Conservation (phyloP, 495 filamentous ascomycete genomes). For the Aspergillus coremiiformis region DNA sequence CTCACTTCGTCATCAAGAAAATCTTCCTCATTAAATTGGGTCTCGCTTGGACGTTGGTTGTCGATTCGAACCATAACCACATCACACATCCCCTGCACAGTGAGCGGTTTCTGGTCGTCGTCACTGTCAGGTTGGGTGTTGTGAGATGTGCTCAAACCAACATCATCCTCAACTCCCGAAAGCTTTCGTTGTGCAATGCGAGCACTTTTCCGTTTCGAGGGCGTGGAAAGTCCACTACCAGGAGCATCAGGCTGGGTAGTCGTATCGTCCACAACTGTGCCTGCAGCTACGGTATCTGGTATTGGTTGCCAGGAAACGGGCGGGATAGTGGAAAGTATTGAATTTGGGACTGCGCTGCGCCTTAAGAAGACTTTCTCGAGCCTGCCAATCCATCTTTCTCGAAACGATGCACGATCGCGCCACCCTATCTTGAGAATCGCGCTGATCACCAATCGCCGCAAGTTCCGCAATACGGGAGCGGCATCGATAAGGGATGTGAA, state of each 20-base stretch:
- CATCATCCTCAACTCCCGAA: conserved; percentile 14
- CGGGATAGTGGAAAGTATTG: conserved; percentile 21
- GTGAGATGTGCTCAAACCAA: neutral
- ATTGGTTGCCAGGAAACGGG: conserved; percentile 5
- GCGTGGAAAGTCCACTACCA: conserved; percentile 14
- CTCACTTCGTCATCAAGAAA: conserved; percentile 67
- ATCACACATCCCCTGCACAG: conserved; percentile 71
- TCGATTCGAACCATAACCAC: conserved; percentile 75
- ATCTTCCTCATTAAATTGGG: conserved; percentile 66
- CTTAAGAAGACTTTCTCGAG: conserved; percentile 60
- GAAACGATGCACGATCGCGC: conserved; percentile 67
- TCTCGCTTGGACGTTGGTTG: conserved; percentile 69
- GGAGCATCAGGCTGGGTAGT: conserved; percentile 4
- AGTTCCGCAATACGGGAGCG: conserved; percentile 51
- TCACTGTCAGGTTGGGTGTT: conserved; percentile 3
- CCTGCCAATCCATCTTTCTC: conserved; percentile 61
- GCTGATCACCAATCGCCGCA: conserved; percentile 62
- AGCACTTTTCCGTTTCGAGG: conserved; percentile 36
- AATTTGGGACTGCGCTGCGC: conserved; percentile 42
- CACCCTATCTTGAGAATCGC: conserved; percentile 67
- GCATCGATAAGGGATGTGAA: conserved; percentile 67
- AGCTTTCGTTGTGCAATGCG: conserved; percentile 30
- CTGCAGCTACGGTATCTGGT: neutral
- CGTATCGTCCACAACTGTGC: neutral
- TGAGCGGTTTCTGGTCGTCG: conserved; percentile 18